Conservation (phyloP, 495 filamentous ascomycete species). For the Talaromyces trachyspermus region DNA sequence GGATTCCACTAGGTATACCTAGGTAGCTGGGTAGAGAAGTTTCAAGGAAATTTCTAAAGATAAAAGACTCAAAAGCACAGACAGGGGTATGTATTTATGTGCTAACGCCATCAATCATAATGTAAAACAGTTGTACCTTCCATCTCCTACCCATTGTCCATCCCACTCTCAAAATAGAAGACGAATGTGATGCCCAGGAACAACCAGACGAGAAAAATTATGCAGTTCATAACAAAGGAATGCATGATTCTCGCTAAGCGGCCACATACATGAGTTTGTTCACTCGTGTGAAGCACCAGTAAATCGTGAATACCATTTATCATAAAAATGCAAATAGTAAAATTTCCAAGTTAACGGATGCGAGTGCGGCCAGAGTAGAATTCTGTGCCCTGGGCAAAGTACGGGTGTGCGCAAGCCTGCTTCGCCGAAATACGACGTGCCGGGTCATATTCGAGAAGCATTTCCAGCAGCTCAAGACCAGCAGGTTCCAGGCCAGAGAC, state of each 20-base stretch:
- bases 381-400: slow-evolving; percentile 68
- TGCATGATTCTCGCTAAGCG: too few species aligned
- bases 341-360: slow-evolving; percentile 31
- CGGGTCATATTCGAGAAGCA: slow-evolving; percentile 89
- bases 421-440: slow-evolving; percentile 92
- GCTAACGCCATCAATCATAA: slow-evolving; percentile 3
- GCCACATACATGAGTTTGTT: too few species aligned
- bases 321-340: not conserved
- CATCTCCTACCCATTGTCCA: not conserved
- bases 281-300: not conserved
- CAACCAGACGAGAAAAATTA: too few species aligned
- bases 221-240: too few species aligned
- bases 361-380: slow-evolving; percentile 42
- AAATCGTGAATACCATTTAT: not conserved
- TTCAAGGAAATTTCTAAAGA: not conserved
- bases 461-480: slow-evolving; percentile 84
- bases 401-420: slow-evolving; percentile 85
- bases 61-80: not conserved
- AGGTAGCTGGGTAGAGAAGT: not conserved
- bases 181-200: not conserved
- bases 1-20: too few species aligned
- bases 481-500: slow-evolving; percentile 60
- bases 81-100: not conserved
- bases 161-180: not conserved
- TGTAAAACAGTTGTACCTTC: not conserved